Conservation (phyloP, 352 stramenopile species). For the Globisporangium viniferum region DNA sequence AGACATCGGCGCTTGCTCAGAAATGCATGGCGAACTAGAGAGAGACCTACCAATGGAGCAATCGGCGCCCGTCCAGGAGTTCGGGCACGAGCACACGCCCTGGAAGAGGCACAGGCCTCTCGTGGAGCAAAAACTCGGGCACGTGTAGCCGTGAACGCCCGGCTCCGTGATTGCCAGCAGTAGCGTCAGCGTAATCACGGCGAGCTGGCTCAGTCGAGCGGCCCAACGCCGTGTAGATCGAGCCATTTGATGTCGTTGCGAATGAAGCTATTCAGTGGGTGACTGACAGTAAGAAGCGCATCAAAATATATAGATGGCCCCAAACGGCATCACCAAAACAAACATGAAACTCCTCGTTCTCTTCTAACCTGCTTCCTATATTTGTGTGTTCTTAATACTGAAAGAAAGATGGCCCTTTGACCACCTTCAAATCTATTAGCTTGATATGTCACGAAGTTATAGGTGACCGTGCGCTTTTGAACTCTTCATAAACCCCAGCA, state of each 20-base stretch:
- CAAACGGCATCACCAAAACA: neutral
- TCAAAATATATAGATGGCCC: neutral
- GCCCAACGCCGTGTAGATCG: neutral
- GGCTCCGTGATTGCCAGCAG: neutral
- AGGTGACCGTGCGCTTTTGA: neutral
- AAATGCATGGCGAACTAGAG: neutral
- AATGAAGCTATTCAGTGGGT: neutral
- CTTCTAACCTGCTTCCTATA: neutral
- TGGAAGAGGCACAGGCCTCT: conserved; percentile 58
- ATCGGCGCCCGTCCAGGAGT: conserved; percentile 43
- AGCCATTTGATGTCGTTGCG: neutral
- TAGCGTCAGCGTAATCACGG: neutral
- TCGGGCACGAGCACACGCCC: conserved; percentile 53
- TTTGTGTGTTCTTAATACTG: neutral
- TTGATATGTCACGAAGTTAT: neutral
- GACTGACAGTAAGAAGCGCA: neutral
- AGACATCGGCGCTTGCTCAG: too few relatives aligned
- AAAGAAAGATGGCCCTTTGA: neutral
- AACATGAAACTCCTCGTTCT: neutral
- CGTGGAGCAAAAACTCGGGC: conserved; percentile 68
- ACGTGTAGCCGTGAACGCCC: conserved; percentile 33
- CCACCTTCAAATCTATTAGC: neutral
- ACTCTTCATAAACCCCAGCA: neutral
- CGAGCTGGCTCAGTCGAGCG: neutral
- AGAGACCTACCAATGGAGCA: conserved; percentile 48